Evolutionary conservation across 139 green algal species (phyloP).

Genomic region (Coelastrella sp.): DNA sequence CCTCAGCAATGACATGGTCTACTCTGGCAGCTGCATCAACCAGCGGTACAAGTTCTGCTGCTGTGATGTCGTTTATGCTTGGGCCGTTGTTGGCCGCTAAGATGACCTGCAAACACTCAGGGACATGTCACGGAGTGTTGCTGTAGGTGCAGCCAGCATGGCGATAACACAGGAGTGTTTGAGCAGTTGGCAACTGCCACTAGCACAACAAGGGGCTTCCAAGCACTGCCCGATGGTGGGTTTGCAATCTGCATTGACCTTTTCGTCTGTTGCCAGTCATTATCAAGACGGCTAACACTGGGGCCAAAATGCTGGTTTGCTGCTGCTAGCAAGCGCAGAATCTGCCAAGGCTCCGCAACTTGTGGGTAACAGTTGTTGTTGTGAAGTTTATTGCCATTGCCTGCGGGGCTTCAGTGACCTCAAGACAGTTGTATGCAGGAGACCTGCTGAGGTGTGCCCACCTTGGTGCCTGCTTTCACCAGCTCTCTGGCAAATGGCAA

Average conservation of each 20-base stretch:
- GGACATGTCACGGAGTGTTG: no score
- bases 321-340: no score
- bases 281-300: no score
- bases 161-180: no score
- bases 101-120: slow-evolving; percentile 62
- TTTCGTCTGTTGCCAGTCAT: not conserved
- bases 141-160: not conserved
- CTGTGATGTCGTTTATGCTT: slow-evolving; percentile 96
- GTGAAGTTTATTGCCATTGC: no score
- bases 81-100: slow-evolving; percentile 86
- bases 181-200: no score
- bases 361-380: no score
- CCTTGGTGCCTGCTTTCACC: slow-evolving; percentile 69
- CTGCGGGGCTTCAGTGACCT: no score
- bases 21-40: slow-evolving; percentile 55
- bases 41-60: slow-evolving; percentile 77
- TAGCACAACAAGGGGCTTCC: no score
- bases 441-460: not conserved
- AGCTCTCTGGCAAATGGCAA: slow-evolving; percentile 90
- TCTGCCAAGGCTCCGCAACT: no score
- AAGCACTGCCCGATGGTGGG: no score
- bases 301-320: no score
- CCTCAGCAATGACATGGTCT: slow-evolving; percentile 43
- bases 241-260: not conserved
- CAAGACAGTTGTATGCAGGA: not conserved